Evolutionary conservation across 805 yeast genomes (phyloP).

Genomic region (Cyberlindnera euphorbiiphila): DNA sequence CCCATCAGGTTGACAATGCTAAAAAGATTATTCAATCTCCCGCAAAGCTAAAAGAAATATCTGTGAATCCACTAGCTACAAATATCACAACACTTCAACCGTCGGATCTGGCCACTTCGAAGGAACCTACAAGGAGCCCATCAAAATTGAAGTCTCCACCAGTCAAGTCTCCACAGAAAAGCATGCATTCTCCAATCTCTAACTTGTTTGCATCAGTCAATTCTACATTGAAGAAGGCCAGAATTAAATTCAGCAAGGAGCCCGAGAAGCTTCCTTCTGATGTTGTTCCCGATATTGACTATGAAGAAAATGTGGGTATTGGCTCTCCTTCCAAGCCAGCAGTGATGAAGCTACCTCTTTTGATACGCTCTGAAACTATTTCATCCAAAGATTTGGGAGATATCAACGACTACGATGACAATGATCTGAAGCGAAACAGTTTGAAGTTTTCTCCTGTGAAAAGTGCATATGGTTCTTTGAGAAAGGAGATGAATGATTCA

Average conservation of each 20-base stretch:
- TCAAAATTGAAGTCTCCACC: constrained; percentile 12
- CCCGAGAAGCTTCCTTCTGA: constrained; percentile 12
- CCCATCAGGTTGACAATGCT: neutral
- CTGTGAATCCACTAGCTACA: too few species aligned
- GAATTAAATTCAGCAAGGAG: constrained; percentile 20
- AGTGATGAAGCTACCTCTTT: neutral
- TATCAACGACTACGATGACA: constrained; percentile 1
- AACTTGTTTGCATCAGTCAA: constrained; percentile 25
- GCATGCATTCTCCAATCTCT: constrained; percentile 24
- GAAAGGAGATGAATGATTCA: constrained; percentile 24
- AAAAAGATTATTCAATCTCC: constrained; percentile 8
- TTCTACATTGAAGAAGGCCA: constrained; percentile 24
- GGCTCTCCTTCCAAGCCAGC: constrained; percentile 6
- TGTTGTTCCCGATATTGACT: constrained; percentile 6
- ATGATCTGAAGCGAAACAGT: constrained; percentile 14
- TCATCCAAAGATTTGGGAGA: neutral
- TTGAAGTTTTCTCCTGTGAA: constrained; percentile 27
- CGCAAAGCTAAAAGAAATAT: too few species aligned
- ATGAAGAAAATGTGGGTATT: neutral
- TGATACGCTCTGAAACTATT: neutral
- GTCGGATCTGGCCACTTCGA: too few species aligned
- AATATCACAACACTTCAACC: too few species aligned
- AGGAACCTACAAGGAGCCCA: constrained; percentile 4
- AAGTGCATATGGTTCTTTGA: constrained; percentile 26
- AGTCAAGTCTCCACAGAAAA: constrained; percentile 6